These are phyloP conservation scores for Salvia splendens DNA, from an alignment of 257 asterid genomes.

Conservation along the genomic window DNA sequence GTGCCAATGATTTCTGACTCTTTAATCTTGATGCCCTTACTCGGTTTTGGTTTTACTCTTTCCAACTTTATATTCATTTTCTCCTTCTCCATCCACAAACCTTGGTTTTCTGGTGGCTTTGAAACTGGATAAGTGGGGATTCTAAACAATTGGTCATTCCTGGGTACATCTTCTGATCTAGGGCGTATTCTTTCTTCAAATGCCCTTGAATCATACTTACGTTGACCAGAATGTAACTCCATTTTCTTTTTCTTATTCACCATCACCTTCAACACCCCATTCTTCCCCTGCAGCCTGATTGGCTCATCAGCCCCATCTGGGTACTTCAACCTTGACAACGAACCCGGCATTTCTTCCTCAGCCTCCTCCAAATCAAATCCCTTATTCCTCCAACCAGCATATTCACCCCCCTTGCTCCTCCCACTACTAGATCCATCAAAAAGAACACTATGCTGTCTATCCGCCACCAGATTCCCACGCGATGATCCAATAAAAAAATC, in stretches of 20 bases:
- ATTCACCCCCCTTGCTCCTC: slow-evolving; percentile 48
- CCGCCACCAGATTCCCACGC: slow-evolving; percentile 44
- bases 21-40: slow-evolving; percentile 43
- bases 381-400: slow-evolving; percentile 37
- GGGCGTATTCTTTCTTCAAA: slow-evolving; percentile 50
- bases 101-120: slow-evolving; percentile 47
- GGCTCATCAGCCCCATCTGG: slow-evolving; percentile 56
- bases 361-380: slow-evolving; percentile 53
- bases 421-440: slow-evolving; percentile 53
- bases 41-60: slow-evolving; percentile 38
- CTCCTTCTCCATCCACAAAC: slow-evolving; percentile 42
- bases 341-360: slow-evolving; percentile 56
- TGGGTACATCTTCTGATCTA: slow-evolving; percentile 42
- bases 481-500: slow-evolving; percentile 54
- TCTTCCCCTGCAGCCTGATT: slow-evolving; percentile 87
- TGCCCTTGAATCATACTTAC: slow-evolving; percentile 42
- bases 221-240: slow-evolving; percentile 43
- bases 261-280: slow-evolving; percentile 91
- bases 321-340: slow-evolving; percentile 56
- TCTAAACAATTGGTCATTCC: slow-evolving; percentile 38
- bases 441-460: slow-evolving; percentile 49
- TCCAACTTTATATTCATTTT: slow-evolving; percentile 43
- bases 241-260: slow-evolving; percentile 77
- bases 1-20: slow-evolving; percentile 43
- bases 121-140: slow-evolving; percentile 31